Conservation (phyloP, 176 grass and related monocot genomes). For the Oryza australiensis region DNA sequence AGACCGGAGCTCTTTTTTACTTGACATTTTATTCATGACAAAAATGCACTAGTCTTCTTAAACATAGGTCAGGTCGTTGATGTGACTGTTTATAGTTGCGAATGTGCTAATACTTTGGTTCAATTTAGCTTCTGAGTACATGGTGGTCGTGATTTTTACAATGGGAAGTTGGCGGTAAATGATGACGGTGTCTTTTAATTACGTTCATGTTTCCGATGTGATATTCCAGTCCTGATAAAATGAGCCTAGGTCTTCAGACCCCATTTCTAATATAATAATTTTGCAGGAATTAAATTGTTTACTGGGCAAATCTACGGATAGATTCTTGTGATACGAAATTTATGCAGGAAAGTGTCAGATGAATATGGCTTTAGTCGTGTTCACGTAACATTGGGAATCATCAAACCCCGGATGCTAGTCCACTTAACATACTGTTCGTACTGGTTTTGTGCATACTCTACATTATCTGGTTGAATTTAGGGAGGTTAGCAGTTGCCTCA, state of each 20-base stretch:
- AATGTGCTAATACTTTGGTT: neutral
- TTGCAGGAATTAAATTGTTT: no score
- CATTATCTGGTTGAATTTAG: neutral
- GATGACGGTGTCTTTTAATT: neutral
- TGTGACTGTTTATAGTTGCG: slow-evolving; percentile 23
- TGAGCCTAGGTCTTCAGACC: neutral
- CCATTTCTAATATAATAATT: no score
- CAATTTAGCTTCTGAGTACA: neutral
- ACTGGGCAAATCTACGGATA: no score
- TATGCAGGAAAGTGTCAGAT: no score
- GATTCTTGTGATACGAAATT: neutral
- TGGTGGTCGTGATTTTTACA: slow-evolving; percentile 25
- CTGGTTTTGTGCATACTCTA: neutral
- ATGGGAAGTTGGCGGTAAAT: neutral
- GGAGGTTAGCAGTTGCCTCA: slow-evolving; percentile 27
- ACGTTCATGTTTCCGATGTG: neutral
- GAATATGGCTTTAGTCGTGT: neutral
- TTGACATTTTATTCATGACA: slow-evolving; percentile 30
- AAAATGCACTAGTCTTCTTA: slow-evolving; percentile 19
- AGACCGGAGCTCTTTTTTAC: slow-evolving; percentile 37
- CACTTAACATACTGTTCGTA: neutral
- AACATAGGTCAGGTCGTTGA: slow-evolving; percentile 40
- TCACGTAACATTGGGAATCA: neutral
- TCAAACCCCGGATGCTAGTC: neutral
- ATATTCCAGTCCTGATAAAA: neutral